Conservation (phyloP, 2,329 filamentous ascomycete species). For the Aspergillus caelatus region DNA sequence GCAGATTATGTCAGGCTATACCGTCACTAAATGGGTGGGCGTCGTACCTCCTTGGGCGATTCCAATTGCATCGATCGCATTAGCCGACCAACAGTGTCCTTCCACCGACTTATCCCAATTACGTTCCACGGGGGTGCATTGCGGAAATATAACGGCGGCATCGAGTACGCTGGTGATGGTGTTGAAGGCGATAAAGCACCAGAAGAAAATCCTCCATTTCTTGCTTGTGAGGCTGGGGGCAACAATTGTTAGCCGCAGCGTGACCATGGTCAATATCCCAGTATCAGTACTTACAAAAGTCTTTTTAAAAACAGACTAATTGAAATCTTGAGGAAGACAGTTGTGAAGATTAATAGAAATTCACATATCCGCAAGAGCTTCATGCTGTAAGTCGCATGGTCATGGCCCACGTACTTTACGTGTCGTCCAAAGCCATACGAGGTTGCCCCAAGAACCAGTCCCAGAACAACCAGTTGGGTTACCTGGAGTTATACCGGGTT, state of each 20-base stretch:
- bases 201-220: slow-evolving; percentile 17
- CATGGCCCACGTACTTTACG: background rate
- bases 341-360: slow-evolving; percentile 18
- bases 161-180: slow-evolving; percentile 17
- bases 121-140: slow-evolving; percentile 8
- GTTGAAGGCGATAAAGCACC: slow-evolving; percentile 23
- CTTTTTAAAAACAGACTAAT: slow-evolving; percentile 20
- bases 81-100: slow-evolving; percentile 3
- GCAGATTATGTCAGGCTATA: background rate
- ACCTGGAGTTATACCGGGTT: background rate
- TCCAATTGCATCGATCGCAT: slow-evolving; percentile 3
- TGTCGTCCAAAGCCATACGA: slow-evolving; percentile 7
- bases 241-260: background rate
- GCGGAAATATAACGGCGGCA: slow-evolving; percentile 10
- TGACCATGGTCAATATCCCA: background rate
- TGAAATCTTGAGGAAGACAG: slow-evolving; percentile 21
- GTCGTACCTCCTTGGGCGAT: slow-evolving; percentile 6
- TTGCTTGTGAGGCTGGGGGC: slow-evolving; percentile 11
- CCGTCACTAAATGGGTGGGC: background rate
- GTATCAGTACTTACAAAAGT: slow-evolving; percentile 14
- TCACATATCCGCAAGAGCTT: slow-evolving; percentile 19
- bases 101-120: slow-evolving; percentile 6
- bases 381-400: slow-evolving; percentile 7
- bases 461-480: slow-evolving; percentile 2
- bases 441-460: slow-evolving; percentile 2